Evolutionary conservation across 768 basidiomycete species (phyloP).

Genomic region (Suillus weaverae): DNA sequence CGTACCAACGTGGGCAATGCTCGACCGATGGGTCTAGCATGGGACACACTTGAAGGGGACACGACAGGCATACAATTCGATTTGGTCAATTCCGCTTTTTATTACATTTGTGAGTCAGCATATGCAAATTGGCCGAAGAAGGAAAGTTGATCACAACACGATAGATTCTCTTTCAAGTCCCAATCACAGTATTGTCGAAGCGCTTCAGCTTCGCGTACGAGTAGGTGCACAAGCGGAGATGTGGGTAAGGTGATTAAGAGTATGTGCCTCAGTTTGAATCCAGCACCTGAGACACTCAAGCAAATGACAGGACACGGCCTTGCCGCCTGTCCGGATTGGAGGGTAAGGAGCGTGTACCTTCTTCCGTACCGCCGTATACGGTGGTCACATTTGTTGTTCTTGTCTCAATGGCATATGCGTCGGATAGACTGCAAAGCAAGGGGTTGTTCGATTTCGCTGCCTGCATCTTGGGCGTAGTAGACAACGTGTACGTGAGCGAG

Average conservation of each 20-base stretch:
- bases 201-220: too few species aligned
- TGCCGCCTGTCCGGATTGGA: too few species aligned
- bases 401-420: slow-evolving; percentile 49
- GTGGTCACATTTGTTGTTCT: slow-evolving; percentile 54
- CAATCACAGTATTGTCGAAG: slow-evolving; percentile 59
- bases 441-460: slow-evolving; percentile 29
- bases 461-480: slow-evolving; percentile 31
- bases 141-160: neutral
- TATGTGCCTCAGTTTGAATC: too few species aligned
- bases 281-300: too few species aligned
- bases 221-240: too few species aligned
- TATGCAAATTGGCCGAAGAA: neutral
- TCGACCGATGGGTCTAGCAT: slow-evolving; percentile 58
- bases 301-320: too few species aligned
- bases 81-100: slow-evolving; percentile 67
- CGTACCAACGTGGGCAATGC: slow-evolving; percentile 73
- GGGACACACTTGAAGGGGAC: slow-evolving; percentile 62
- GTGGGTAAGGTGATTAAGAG: too few species aligned
- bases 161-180: slow-evolving; percentile 63
- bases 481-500: slow-evolving; percentile 46
- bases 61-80: slow-evolving; percentile 58
- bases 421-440: slow-evolving; percentile 60
- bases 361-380: slow-evolving; percentile 73
- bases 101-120: slow-evolving; percentile 53
- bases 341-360: too few species aligned